phyloP scores from a whole-genome alignment of 2,329 filamentous ascomycete genomes.

The Penicillium oxalicum region DNA sequence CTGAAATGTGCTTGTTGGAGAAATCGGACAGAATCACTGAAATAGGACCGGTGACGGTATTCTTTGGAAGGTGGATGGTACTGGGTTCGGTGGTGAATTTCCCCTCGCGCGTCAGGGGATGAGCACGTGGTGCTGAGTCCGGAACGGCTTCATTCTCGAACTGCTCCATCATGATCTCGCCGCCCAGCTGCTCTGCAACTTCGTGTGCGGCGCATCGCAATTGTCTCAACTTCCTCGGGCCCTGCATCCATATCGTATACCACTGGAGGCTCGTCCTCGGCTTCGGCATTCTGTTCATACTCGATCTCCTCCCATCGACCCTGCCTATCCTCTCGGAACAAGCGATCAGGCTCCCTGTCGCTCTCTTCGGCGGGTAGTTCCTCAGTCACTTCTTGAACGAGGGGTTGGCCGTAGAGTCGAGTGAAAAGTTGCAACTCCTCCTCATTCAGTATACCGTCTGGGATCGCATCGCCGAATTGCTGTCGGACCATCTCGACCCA shows the following conservation, averaged over 20 bases:
- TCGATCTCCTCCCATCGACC: conserved; percentile 35
- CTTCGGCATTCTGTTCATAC: conserved; percentile 13
- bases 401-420: conserved; percentile 71
- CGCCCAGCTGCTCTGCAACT: conserved; percentile 36
- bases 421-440: conserved; percentile 72
- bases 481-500: conserved; percentile 65
- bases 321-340: conserved; percentile 36
- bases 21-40: conserved; percentile 60
- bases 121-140: conserved; percentile 52
- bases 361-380: conserved; percentile 22
- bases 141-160: conserved; percentile 37
- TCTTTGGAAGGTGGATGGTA: conserved; percentile 68
- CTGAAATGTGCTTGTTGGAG: conserved; percentile 67
- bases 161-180: conserved; percentile 40
- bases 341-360: conserved; percentile 27
- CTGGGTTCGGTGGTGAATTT: conserved; percentile 66
- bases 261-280: conserved; percentile 21
- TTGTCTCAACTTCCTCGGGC: conserved; percentile 23
- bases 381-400: conserved; percentile 33
- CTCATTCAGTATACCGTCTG: conserved; percentile 61
- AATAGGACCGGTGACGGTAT: conserved; percentile 65
- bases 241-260: conserved; percentile 28
- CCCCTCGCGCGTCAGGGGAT: conserved; percentile 69
- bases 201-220: conserved; percentile 31
- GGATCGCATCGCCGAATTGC: conserved; percentile 69